Base-by-base conservation (phyloP, 768 basidiomycete genomes). In the Boletales sp. region DNA sequence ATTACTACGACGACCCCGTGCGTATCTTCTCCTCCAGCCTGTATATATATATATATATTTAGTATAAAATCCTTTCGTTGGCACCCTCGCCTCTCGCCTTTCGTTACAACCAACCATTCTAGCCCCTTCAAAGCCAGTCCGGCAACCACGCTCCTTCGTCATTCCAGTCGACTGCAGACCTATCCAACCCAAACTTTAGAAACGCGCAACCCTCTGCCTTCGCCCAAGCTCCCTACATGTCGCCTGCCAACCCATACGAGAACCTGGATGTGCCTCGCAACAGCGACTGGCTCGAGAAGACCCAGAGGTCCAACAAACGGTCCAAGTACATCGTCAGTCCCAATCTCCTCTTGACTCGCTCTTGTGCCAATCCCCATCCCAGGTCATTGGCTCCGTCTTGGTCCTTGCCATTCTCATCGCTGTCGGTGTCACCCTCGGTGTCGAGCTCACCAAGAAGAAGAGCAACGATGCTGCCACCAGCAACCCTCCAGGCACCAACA, bases 361-460 rank as follows among this genome's bases (percentile, higher is more conserved):
- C 7, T 42, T n/a, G 28, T 14, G 30, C 44, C 33, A 46, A 18
- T 37, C 34, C 12, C 34, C 50, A 3, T 51, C 13, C 41, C 50
- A 87, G 86, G 74, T 84, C 51, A 69, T 82, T 46, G 79, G 76
- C 18, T 70, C 75, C 9, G 46, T 75, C 13, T 48, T 83, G 41
- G 73, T 61, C 11, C 57, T 88, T 21, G 50, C 79, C 28, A 64
- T 75, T 41, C 63, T 90, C 43, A 74, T 82, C 33, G 78, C 69
- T n/a, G 70, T 75, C 21, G 87, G 77, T 38, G 77, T 87, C 46
- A 75, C 72, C 21, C 75, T 84, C 18, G 90, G 88, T 19, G 81
- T 93, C 34, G 66, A 75, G 7, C 76, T 91, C 28, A 72, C 82
- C 15, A 83, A 80, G 46, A 76, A 77, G 55, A 72, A 76, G 53